Evolutionary conservation across 2,329 filamentous ascomycete species (phyloP), one percentile per base, ranked within the genome.

Genomic region (Aureobasidium namibiae): DNA sequence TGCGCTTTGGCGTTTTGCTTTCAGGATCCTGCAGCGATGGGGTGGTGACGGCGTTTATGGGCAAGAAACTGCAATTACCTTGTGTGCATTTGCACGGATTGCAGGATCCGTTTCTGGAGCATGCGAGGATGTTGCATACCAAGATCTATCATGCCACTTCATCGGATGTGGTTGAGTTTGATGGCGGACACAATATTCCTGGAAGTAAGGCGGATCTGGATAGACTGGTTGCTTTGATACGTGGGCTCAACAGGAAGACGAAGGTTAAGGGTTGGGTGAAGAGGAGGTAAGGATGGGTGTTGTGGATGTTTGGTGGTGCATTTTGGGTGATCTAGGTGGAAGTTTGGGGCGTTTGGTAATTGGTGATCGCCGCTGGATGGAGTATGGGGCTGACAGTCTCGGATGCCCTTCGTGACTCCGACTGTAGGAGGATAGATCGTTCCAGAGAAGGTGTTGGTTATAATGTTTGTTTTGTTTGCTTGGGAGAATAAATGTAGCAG

Each of bases 91-190:
- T 50, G 46, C 46, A 50, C 16, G 46, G 46, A 23, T 16, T 50
- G 46, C 46, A 50, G 26, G 46, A 50, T 38, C 46, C 46, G 10
- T 50, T 50, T 9, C 11, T 50, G 18, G 31, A 34, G 46, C 46
- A 50, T 21, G 29, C 46, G 11, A 33, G 46, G 18, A 50, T 50
- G 46, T 18, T 50, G 4, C 46, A 50, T n/a, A 50, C 46, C 46
- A 50, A 50, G 31, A 38, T 50, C 21, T 50, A 50, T 36, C 46
- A 50, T 38, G 46, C 46, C 18, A 50, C 46, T 16, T 50, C 46
- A 26, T 36, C 31, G 10, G 46, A 50, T 23, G 29, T 50, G 46
- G 16, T 50, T 8, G 31, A 50, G 21, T 50, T 50, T 11, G 46
- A 50, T 26, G 46, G 46, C 10, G 46, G 46, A 14, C 46, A 50